Conservation (phyloP, 2,329 filamentous ascomycete species). For the Colletotrichum filicis region DNA sequence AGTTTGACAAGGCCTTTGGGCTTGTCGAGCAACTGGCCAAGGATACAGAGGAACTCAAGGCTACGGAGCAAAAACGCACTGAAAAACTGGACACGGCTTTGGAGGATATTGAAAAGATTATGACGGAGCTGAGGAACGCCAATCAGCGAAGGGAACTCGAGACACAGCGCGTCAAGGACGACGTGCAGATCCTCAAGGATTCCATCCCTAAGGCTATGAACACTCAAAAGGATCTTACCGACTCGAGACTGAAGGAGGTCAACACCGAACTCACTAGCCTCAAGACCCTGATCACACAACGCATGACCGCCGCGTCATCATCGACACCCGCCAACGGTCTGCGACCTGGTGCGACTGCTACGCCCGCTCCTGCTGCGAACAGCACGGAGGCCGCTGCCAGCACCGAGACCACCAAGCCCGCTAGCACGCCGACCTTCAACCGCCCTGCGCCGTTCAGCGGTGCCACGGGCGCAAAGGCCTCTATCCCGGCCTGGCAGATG, state of each 20-base stretch:
- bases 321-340: constrained; percentile 39
- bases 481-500: constrained; percentile 85
- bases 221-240: constrained; percentile 85
- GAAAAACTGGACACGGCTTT: constrained; percentile 85
- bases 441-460: constrained; percentile 46
- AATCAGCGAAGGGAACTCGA: constrained; percentile 89
- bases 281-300: constrained; percentile 82
- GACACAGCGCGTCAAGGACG: constrained; percentile 84
- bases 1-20: constrained; percentile 91
- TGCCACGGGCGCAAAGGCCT: constrained; percentile 65
- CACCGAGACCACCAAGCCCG: constrained; percentile 47
- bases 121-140: constrained; percentile 83
- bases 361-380: constrained; percentile 31
- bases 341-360: constrained; percentile 40
- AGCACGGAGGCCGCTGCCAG: constrained; percentile 41
- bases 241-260: constrained; percentile 84
- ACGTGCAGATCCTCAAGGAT: constrained; percentile 84
- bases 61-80: constrained; percentile 85
- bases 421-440: constrained; percentile 42
- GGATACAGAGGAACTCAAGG: constrained; percentile 90
- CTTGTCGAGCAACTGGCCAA: constrained; percentile 91
- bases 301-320: constrained; percentile 57
- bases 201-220: constrained; percentile 90
- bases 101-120: constrained; percentile 84
- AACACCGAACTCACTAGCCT: constrained; percentile 89